Evolutionary conservation across 139 green algal species (phyloP), one percentile per base, ranked within the genome.

Genomic region (Chlorella vulgaris): DNA sequence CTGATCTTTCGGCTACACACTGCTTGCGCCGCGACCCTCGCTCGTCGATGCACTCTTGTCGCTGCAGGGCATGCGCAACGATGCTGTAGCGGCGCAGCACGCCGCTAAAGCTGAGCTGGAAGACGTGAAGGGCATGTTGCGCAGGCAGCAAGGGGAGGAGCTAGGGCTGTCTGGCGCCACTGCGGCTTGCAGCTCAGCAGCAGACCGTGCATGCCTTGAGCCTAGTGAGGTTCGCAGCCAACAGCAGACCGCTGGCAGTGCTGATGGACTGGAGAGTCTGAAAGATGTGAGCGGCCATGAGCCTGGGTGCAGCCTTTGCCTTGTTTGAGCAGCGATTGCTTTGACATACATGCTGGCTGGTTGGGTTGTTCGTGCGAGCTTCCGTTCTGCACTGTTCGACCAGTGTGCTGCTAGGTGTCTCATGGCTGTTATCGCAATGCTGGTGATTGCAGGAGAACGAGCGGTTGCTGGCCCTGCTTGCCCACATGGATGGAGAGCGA

Each of bases 101-200:
- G 84, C 78, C 26, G 87, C 90, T 24, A 68, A 88, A 63, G 42
- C 73, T 19, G 89, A 92, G 78, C 84, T 93, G 47, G 60, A 63
- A 15, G 40, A 80, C 22, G 78, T 91, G 31, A 89, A 91, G 74
- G 50, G 33, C 3, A 47, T 80, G 67, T 80, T 82, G 6, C 36
- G 70, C 50, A 73, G 73, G 38, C 80, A 88, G 84, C n/a, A n/a
- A n/a, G n/a, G n/a, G n/a, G n/a, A n/a, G n/a, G n/a, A n/a, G n/a
- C n/a, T n/a, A n/a, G n/a, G n/a, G n/a, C n/a, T n/a, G n/a, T n/a
- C n/a, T n/a, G n/a, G n/a, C n/a, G n/a, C n/a, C n/a, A n/a, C n/a
- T n/a, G n/a, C n/a, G n/a, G n/a, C n/a, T n/a, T n/a, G n/a, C n/a
- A n/a, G n/a, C n/a, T n/a, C n/a, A n/a, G n/a, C n/a, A n/a, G n/a